phyloP scores from a whole-genome alignment of 139 green algal species.

The Chlamydomonas sp. region DNA sequence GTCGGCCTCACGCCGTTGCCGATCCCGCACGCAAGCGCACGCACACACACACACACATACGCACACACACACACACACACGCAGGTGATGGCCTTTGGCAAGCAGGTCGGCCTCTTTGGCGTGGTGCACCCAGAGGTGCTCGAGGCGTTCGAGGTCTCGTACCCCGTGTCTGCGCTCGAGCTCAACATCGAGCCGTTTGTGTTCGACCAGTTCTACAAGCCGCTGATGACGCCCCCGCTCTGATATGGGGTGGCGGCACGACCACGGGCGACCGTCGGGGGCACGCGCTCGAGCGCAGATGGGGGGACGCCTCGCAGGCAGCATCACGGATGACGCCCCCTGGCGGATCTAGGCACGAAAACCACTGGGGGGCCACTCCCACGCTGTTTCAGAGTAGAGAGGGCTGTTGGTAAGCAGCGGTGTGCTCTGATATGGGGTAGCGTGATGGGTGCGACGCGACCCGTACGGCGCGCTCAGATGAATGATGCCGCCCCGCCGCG shows the following conservation, averaged over 20 bases:
- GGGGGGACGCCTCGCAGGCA: too few relatives aligned
- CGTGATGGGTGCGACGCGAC: too few relatives aligned
- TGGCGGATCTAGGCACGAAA: background rate
- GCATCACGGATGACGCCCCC: too few relatives aligned
- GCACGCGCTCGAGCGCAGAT: background rate
- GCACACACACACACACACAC: too few relatives aligned
- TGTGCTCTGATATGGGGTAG: too few relatives aligned
- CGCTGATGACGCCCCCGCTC: background rate
- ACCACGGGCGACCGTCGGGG: background rate
- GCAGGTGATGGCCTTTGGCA: constrained; percentile 20
- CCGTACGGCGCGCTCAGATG: too few relatives aligned
- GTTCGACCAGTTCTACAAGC: constrained; percentile 68
- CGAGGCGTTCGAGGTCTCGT: constrained; percentile 79
- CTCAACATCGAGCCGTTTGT: constrained; percentile 88
- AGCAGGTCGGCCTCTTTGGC: constrained; percentile 68
- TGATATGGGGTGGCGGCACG: background rate
- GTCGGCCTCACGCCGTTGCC: too few relatives aligned
- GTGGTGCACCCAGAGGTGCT: constrained; percentile 92
- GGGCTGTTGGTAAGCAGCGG: too few relatives aligned
- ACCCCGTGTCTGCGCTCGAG: constrained; percentile 88
- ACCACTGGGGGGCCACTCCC: background rate
- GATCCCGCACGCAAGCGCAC: too few relatives aligned
- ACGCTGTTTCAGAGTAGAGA: background rate
- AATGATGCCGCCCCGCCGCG: too few relatives aligned
- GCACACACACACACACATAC: too few relatives aligned